Evolutionary conservation across 2,329 filamentous ascomycete species (phyloP), one percentile per base, ranked within the genome.

Genomic region (Penicillium nordicum): DNA sequence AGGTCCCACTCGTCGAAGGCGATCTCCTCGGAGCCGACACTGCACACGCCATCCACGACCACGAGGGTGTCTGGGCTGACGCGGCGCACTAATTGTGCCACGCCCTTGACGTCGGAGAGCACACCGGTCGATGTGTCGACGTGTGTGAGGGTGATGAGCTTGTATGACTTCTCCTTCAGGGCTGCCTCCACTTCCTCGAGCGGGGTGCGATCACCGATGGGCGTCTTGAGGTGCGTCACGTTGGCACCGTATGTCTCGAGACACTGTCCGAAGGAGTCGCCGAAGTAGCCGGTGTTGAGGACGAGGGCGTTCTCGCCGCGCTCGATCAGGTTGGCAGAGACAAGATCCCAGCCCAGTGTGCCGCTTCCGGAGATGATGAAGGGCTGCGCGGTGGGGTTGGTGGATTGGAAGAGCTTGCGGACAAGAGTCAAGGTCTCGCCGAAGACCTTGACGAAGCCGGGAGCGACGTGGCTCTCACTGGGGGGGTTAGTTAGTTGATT

Each of bases 121-220:
- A 99, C 94, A 65, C 94, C 94, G 37, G 94, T 99, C 4, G 92
- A 97, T 25, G 94, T 99, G 72, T 99, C 94, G 60, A 97, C 93
- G 74, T 99, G 94, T 11, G 94, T 99, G 63, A 97, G 88, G 41
- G 93, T 97, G 69, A 99, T 78, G 60, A 93, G 75, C 83, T 97
- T 97, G 83, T 96, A 97, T 70, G 89, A 86, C 81, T 94, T 96
- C 80, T 90, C 85, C 74, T 88, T 88, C 63, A 99, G 80, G 3
- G 92, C 92, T 76, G 88, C 84, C 79, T 97, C 93, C 59, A 99
- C 87, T 74, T 96, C 90, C 51, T 88, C 83, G 37, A 96, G 84
- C 71, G 95, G 89, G 44, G 93, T 93, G 53, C 92, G 86, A 64
- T 90, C 88, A 60, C 94, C 94, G 71, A 97, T 90, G 45, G 91